A percentile compares a stretch with the other conserved stretches of the same genome.
Conservation (phyloP, 768 basidiomycete genomes). For the Rubroboletus satanas region DNA sequence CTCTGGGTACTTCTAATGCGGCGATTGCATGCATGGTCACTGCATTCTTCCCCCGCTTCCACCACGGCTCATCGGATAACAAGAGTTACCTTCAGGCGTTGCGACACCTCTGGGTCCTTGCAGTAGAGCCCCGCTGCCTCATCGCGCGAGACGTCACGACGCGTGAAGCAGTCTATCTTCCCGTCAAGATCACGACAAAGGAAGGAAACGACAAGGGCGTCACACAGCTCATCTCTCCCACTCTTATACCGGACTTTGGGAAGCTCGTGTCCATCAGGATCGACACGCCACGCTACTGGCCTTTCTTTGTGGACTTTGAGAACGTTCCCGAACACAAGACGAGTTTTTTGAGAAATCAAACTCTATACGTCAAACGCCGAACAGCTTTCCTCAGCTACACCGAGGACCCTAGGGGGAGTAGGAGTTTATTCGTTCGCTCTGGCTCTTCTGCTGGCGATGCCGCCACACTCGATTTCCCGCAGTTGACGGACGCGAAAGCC, state of each 20-base stretch:
- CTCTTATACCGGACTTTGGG: constrained; percentile 86
- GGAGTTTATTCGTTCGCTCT: constrained; percentile 85
- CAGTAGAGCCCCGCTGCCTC: constrained; percentile 90
- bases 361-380: constrained; percentile 86
- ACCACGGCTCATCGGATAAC: constrained; percentile 78
- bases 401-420: constrained; percentile 90
- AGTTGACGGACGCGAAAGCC: constrained; percentile 59
- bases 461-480: constrained; percentile 82
- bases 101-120: constrained; percentile 94
- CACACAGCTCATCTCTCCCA: constrained; percentile 85
- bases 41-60: constrained; percentile 90
- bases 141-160: constrained; percentile 92
- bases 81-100: constrained; percentile 88
- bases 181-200: constrained; percentile 78
- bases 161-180: constrained; percentile 85
- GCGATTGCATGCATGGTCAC: constrained; percentile 87
- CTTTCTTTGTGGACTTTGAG: constrained; percentile 78
- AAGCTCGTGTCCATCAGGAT: constrained; percentile 77
- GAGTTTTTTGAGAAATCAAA: constrained; percentile 69
- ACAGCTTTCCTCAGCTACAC: constrained; percentile 92
- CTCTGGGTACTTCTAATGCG: constrained; percentile 86
- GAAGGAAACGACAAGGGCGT: constrained; percentile 62
- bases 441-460: constrained; percentile 82
- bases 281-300: constrained; percentile 95
- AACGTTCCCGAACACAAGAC: constrained; percentile 63